Conservation (phyloP, 2,329 filamentous ascomycete species). For the Incumbomyces delicatus region DNA sequence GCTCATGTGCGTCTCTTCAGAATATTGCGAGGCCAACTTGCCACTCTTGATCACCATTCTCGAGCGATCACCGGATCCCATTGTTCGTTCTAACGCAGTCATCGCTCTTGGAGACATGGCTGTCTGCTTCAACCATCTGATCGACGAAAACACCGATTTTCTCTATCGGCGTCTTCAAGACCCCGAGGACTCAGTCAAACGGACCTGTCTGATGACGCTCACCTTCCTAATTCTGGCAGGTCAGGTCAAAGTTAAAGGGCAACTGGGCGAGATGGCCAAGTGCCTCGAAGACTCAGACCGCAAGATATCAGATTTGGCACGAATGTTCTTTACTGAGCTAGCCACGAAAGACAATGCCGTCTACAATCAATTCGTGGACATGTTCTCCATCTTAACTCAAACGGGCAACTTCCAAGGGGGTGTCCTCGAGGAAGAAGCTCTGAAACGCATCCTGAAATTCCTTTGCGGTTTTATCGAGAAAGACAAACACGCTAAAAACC, state of each 20-base stretch:
- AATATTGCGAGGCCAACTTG: conserved; percentile 91
- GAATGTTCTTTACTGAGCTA: conserved; percentile 98
- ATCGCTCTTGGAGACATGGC: conserved; percentile 98
- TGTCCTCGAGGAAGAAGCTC: conserved; percentile 61
- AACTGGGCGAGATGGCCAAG: conserved; percentile 97
- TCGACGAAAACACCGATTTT: conserved; percentile 98
- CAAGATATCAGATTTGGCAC: conserved; percentile 80
- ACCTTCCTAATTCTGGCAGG: conserved; percentile 95
- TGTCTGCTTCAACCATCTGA: conserved; percentile 97
- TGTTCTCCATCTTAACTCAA: conserved; percentile 87
- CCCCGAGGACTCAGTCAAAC: conserved; percentile 77
- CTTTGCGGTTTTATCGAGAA: conserved; percentile 89
- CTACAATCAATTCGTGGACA: conserved; percentile 98
- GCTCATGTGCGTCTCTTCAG: conserved; percentile 94
- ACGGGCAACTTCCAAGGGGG: conserved; percentile 53
- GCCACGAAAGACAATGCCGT: conserved; percentile 98
- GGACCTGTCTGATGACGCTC: conserved; percentile 95
- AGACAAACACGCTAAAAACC: conserved; percentile 96
- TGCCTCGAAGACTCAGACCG: conserved; percentile 95
- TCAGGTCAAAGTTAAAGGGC: conserved; percentile 98
- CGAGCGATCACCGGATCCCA: conserved; percentile 84
- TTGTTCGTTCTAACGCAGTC: conserved; percentile 89
- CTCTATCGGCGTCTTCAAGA: conserved; percentile 89
- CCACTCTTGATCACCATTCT: conserved; percentile 95
- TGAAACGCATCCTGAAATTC: conserved; percentile 83